phyloP scores from a whole-genome alignment of 495 filamentous ascomycete genomes.

The Penicillium crystallinum region DNA sequence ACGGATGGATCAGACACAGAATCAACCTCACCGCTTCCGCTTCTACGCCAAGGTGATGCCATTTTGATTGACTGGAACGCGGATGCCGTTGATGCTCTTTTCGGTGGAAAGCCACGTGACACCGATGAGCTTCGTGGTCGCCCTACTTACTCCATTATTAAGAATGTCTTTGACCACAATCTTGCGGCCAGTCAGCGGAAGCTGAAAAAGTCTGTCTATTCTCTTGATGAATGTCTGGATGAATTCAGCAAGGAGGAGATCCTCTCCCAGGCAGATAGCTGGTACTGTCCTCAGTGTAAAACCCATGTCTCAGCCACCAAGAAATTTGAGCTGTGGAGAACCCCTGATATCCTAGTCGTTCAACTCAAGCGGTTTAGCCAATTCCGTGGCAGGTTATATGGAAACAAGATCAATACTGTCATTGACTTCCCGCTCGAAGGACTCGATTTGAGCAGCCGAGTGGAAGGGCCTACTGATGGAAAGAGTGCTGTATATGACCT shows the following conservation, averaged over 20 bases:
- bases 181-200: slow-evolving; percentile 51
- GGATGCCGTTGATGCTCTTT: slow-evolving; percentile 62
- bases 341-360: slow-evolving; percentile 88
- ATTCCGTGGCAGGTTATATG: slow-evolving; percentile 48
- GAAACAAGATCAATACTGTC: slow-evolving; percentile 86
- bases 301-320: slow-evolving; percentile 87
- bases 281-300: slow-evolving; percentile 96
- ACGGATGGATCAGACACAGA: slow-evolving; percentile 10
- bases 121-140: slow-evolving; percentile 44
- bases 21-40: slow-evolving; percentile 21
- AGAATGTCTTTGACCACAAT: slow-evolving; percentile 56
- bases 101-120: slow-evolving; percentile 45
- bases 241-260: slow-evolving; percentile 92
- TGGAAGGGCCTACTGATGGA: slow-evolving; percentile 70
- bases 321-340: slow-evolving; percentile 95
- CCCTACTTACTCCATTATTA: slow-evolving; percentile 47
- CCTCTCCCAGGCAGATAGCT: slow-evolving; percentile 87
- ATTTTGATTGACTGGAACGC: slow-evolving; percentile 80
- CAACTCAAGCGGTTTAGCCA: slow-evolving; percentile 89
- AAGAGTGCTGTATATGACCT: slow-evolving; percentile 85
- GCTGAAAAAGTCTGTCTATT: slow-evolving; percentile 50
- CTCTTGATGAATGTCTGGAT: slow-evolving; percentile 83
- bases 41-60: slow-evolving; percentile 72
- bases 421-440: slow-evolving; percentile 89
- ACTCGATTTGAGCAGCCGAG: slow-evolving; percentile 71